phyloP scores from a whole-genome alignment of 805 yeast genomes.

The Ogataea glucozyma region DNA sequence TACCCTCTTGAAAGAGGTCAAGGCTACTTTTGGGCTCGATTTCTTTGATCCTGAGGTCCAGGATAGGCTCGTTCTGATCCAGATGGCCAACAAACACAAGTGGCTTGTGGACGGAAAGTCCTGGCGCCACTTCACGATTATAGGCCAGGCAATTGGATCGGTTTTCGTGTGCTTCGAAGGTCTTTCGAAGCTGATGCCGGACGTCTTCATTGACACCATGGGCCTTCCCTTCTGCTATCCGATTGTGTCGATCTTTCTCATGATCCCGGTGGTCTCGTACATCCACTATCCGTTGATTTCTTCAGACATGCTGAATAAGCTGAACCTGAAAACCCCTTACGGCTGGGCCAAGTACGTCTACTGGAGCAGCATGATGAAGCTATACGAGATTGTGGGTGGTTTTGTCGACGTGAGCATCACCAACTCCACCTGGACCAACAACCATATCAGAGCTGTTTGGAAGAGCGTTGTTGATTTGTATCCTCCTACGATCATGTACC shows the following conservation, averaged over 20 bases:
- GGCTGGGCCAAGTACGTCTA: conserved; percentile 52
- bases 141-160: conserved; percentile 89
- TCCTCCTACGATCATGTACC: conserved; percentile 61
- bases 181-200: conserved; percentile 68
- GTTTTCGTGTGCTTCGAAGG: conserved; percentile 70
- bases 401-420: conserved; percentile 66
- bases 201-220: conserved; percentile 91
- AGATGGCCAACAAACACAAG: conserved; percentile 37
- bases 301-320: conserved; percentile 75
- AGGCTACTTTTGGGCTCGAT: conserved; percentile 31
- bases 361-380: conserved; percentile 66
- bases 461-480: conserved; percentile 36
- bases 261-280: conserved; percentile 79
- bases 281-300: conserved; percentile 96
- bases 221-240: conserved; percentile 91
- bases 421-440: conserved; percentile 90
- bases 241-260: conserved; percentile 52
- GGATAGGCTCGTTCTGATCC: conserved; percentile 35
- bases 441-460: conserved; percentile 75
- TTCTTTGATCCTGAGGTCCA: conserved; percentile 24
- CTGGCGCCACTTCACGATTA: conserved; percentile 78
- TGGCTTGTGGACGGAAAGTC: conserved; percentile 64
- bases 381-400: conserved; percentile 67
- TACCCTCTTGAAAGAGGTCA: conserved; percentile 26
- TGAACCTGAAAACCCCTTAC: conserved; percentile 35